A percentile compares a stretch with the other conserved stretches of the same genome.
Evolutionary conservation across 176 grass and related monocot species (phyloP).

Genomic region (Lolium rigidum): DNA sequence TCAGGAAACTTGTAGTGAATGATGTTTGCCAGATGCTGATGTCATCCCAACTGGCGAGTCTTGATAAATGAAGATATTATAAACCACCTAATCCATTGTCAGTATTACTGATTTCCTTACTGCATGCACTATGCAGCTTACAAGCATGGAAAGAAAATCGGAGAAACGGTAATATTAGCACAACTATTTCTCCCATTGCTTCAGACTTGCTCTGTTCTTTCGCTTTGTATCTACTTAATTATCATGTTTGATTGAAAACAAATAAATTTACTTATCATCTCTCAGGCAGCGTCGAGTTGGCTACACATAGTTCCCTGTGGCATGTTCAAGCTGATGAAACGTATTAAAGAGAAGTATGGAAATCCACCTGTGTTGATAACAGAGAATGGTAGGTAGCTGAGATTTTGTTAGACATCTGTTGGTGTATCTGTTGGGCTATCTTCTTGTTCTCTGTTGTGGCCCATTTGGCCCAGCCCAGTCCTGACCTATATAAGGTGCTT

Average conservation of each 20-base stretch:
- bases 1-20: constrained; percentile 78
- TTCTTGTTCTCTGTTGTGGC: too few relatives aligned
- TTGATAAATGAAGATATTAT: not conserved
- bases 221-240: not conserved
- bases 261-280: not conserved
- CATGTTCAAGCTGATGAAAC: constrained; percentile 74
- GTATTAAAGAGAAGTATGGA: constrained; percentile 86
- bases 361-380: constrained; percentile 80
- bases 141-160: constrained; percentile 79
- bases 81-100: not conserved
- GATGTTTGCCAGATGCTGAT: constrained; percentile 75
- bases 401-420: too few relatives aligned
- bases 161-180: constrained; percentile 64
- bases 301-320: constrained; percentile 93
- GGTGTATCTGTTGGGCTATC: too few relatives aligned
- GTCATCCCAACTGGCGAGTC: constrained; percentile 72
- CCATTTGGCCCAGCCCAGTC: too few relatives aligned
- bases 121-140: constrained; percentile 52
- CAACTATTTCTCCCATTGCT: not conserved
- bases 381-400: constrained; percentile 65
- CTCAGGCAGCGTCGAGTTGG: constrained; percentile 82
- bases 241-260: not conserved
- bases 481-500: too few relatives aligned
- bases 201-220: not conserved
- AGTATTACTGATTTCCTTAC: constrained; percentile 36